A percentile compares a stretch with the other conserved stretches of the same genome.
These are phyloP conservation scores for Pedinophyceae sp. DNA, from an alignment of 139 green algal genomes.

Conservation along the genomic window DNA sequence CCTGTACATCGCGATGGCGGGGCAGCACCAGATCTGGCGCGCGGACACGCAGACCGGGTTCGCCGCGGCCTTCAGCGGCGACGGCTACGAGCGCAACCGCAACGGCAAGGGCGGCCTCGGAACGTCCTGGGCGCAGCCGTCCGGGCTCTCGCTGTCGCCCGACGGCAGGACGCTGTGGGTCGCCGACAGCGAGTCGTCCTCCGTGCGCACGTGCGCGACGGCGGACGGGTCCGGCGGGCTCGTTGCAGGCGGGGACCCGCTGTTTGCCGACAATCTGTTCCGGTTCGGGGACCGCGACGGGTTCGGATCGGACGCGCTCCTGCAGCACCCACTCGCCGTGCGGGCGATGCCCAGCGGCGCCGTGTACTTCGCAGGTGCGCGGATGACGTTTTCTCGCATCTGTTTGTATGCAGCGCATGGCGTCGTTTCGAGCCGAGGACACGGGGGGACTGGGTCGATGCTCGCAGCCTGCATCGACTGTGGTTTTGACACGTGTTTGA, in stretches of 20 bases:
- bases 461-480: conserved; percentile 11
- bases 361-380: background rate
- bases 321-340: conserved; percentile 49
- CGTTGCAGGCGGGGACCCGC: conserved; percentile 45
- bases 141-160: conserved; percentile 31
- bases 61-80: conserved; percentile 31
- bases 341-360: background rate
- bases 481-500: conserved; percentile 1
- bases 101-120: conserved; percentile 29
- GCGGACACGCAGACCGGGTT: conserved; percentile 20
- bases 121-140: conserved; percentile 56
- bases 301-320: conserved; percentile 20
- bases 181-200: conserved; percentile 53
- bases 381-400: no score
- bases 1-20: conserved; percentile 41
- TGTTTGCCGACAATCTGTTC: conserved; percentile 69
- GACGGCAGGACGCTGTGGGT: conserved; percentile 15
- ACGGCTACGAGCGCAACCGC: conserved; percentile 51
- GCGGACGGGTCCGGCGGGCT: conserved; percentile 20
- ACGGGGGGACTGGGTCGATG: no score
- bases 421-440: no score
- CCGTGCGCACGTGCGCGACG: conserved; percentile 36
- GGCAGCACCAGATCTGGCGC: conserved; percentile 59
- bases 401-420: no score
- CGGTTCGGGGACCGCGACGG: conserved; percentile 58